Percentiles rank a stretch among this genome's conserved stretches.
phyloP scores from a whole-genome alignment of 1,139 yeast species.

The Nakaseomyces kungkrabaensis region DNA sequence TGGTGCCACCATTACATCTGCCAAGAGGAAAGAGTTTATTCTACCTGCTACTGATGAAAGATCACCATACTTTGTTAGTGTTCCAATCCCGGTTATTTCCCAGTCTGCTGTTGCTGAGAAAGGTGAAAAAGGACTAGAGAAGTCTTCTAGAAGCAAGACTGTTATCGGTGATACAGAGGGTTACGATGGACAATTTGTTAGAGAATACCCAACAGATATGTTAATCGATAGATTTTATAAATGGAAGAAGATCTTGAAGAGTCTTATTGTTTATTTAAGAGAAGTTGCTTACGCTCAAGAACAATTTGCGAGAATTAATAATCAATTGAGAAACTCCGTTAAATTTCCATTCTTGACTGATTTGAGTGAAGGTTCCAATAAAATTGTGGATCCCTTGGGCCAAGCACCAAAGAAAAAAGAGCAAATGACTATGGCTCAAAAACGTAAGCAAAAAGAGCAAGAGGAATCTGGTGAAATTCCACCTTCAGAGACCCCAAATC shows the following conservation, averaged over 20 bases:
- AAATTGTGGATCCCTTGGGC: conserved; percentile 28
- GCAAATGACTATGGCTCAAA: conserved; percentile 17
- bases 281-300: conserved; percentile 58
- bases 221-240: conserved; percentile 47
- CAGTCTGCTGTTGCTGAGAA: conserved; percentile 13
- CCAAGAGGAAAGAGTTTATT: conserved; percentile 23
- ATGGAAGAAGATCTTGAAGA: conserved; percentile 62
- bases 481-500: neutral
- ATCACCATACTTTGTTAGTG: conserved; percentile 32
- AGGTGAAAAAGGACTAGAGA: conserved; percentile 5
- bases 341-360: conserved; percentile 44
- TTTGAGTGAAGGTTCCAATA: conserved; percentile 26
- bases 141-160: conserved; percentile 1
- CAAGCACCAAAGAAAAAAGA: conserved; percentile 17
- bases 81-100: conserved; percentile 27
- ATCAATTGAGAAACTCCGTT: conserved; percentile 51
- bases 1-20: conserved; percentile 16
- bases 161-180: conserved; percentile 12
- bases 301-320: conserved; percentile 55
- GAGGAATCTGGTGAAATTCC: conserved; percentile 1
- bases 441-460: conserved; percentile 12
- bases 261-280: conserved; percentile 49
- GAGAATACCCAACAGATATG: conserved; percentile 33
- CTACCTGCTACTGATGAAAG: conserved; percentile 29
- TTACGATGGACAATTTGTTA: conserved; percentile 19